phyloP scores from a whole-genome alignment of 176 grass and related monocot species.

The Oryza rufipogon region DNA sequence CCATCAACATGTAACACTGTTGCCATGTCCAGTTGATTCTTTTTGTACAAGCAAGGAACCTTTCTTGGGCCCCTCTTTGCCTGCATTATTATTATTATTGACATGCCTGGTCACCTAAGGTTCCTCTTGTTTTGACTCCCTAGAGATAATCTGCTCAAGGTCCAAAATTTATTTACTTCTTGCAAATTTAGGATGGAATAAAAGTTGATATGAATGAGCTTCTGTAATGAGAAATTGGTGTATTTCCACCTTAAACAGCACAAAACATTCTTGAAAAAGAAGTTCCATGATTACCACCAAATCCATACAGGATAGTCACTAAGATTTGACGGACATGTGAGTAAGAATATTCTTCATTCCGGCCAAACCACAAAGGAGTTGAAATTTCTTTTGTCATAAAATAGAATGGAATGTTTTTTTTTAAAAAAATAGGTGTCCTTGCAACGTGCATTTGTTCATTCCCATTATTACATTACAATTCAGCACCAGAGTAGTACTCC shows the following conservation, averaged over 20 bases:
- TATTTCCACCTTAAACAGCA: neutral
- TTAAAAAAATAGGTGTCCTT: neutral
- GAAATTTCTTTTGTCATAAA: neutral
- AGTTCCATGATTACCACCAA: neutral
- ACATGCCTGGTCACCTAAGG: neutral
- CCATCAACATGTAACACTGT: constrained; percentile 29
- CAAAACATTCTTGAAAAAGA: neutral
- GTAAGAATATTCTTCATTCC: neutral
- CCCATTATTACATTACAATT: neutral
- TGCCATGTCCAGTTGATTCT: constrained; percentile 27
- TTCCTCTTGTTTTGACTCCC: neutral
- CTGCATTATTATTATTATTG: neutral
- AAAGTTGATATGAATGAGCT: constrained; percentile 1
- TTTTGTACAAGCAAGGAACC: constrained; percentile 20
- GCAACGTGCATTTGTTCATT: constrained; percentile 7
- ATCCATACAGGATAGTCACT: neutral
- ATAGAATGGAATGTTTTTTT: neutral
- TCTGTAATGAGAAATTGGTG: neutral
- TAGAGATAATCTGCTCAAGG: neutral
- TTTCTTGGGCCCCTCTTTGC: neutral
- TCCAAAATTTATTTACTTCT: neutral
- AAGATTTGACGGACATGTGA: neutral
- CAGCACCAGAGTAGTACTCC: neutral
- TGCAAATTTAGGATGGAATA: neutral
- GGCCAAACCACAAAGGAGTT: neutral